These are phyloP conservation scores for Penicillium paxilli DNA, from an alignment of 495 filamentous ascomycete species.

Conservation along the genomic window DNA sequence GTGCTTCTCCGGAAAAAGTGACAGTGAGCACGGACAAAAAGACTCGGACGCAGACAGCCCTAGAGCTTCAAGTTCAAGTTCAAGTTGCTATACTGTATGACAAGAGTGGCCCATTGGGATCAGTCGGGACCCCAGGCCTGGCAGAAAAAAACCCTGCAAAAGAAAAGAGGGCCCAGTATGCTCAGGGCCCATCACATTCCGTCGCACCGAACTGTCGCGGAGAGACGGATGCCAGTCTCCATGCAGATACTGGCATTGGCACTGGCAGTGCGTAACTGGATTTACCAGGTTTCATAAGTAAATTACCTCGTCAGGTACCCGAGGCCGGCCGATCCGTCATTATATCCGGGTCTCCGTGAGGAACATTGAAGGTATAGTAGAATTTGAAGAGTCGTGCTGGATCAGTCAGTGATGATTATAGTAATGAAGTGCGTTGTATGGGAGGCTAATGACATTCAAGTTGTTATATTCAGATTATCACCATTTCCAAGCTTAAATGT, in stretches of 20 bases:
- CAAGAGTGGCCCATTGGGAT: not conserved
- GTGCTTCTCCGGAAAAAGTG: too few relatives aligned
- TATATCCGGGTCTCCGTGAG: constrained; percentile 22
- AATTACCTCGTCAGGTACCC: constrained; percentile 15
- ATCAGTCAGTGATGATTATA: too few relatives aligned
- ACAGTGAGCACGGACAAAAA: too few relatives aligned
- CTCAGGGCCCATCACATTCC: constrained; percentile 1
- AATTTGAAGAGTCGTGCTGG: constrained; percentile 3
- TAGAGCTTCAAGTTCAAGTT: too few relatives aligned
- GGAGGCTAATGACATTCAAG: too few relatives aligned
- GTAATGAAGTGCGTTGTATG: too few relatives aligned
- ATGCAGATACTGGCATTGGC: not conserved
- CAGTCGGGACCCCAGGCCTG: not conserved
- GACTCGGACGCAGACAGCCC: too few relatives aligned
- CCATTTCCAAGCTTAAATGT: too few relatives aligned
- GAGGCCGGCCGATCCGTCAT: constrained; percentile 5
- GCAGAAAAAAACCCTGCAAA: not conserved
- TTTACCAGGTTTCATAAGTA: not conserved
- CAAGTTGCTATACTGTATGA: not conserved
- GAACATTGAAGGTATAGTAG: too few relatives aligned
- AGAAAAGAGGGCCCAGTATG: not conserved
- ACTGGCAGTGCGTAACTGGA: not conserved
- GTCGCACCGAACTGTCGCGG: constrained; percentile 4
- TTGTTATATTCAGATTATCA: too few relatives aligned
- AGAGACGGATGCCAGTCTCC: too few relatives aligned